phyloP scores from a whole-genome alignment of 2,329 filamentous ascomycete species.

The Aspergillus sojae region DNA sequence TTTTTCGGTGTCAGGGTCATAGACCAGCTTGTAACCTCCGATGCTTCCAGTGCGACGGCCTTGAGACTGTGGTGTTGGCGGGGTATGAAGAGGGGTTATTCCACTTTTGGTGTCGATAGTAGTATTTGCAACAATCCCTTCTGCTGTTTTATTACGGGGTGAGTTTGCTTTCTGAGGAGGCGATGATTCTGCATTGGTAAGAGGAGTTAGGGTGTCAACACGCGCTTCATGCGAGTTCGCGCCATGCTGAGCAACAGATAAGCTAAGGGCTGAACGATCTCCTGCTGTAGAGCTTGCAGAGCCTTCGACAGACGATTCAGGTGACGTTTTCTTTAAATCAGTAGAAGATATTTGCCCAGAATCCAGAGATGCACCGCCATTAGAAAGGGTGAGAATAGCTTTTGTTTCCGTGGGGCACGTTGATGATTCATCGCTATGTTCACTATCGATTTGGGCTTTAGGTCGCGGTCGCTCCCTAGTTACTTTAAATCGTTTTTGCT shows the following conservation, averaged over 20 bases:
- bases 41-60: conserved; percentile 54
- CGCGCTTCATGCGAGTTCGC: conserved; percentile 60
- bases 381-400: conserved; percentile 14
- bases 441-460: conserved; percentile 42
- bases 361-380: conserved; percentile 20
- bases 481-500: conserved; percentile 50
- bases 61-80: conserved; percentile 51
- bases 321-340: conserved; percentile 19
- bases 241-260: conserved; percentile 52
- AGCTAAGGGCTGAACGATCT: conserved; percentile 71
- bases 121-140: conserved; percentile 33
- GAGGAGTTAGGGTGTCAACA: conserved; percentile 61
- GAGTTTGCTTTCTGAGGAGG: conserved; percentile 64
- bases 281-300: conserved; percentile 74
- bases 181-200: conserved; percentile 68
- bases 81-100: conserved; percentile 47
- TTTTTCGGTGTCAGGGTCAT: conserved; percentile 66
- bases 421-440: conserved; percentile 20
- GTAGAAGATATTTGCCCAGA: conserved; percentile 16
- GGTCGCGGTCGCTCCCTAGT: conserved; percentile 65
- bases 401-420: conserved; percentile 14
- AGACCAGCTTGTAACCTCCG: conserved; percentile 62
- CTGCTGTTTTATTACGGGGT: conserved; percentile 42
- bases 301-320: conserved; percentile 63
- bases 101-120: conserved; percentile 33